Percentiles rank a stretch among this genome's conserved stretches.
phyloP scores from a whole-genome alignment of 345 rosid genomes.

The Aquilaria malaccensis region DNA sequence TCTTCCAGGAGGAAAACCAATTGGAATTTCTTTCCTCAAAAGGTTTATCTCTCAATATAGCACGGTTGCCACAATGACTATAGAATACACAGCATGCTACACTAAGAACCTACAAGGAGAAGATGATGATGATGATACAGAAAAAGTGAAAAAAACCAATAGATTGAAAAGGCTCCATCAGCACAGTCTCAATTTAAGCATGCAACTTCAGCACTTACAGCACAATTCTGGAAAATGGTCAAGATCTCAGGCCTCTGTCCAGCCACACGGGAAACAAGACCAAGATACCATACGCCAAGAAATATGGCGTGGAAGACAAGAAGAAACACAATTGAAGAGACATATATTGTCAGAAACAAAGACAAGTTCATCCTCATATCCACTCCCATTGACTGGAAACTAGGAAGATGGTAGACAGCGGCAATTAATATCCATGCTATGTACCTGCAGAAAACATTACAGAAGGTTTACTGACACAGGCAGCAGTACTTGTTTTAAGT shows the following conservation, averaged over 20 bases:
- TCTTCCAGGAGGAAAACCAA: constrained; percentile 62
- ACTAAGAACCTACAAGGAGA: constrained; percentile 64
- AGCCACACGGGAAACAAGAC: constrained; percentile 91
- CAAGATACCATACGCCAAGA: constrained; percentile 76
- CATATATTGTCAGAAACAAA: constrained; percentile 67
- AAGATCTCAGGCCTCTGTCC: constrained; percentile 78
- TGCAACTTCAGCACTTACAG: constrained; percentile 39
- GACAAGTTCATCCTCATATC: constrained; percentile 97
- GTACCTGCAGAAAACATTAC: constrained; percentile 46
- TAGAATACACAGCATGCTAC: constrained; percentile 90
- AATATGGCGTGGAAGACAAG: constrained; percentile 80
- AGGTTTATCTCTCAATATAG: constrained; percentile 49
- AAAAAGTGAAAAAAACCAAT: constrained; percentile 4
- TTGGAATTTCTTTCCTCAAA: constrained; percentile 38
- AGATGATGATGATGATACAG: not conserved
- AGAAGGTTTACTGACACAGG: constrained; percentile 2
- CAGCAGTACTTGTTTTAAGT: not conserved
- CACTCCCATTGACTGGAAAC: constrained; percentile 94
- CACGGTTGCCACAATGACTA: constrained; percentile 90
- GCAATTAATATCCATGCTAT: constrained; percentile 93
- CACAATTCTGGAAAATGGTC: constrained; percentile 83
- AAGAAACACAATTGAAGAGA: constrained; percentile 77
- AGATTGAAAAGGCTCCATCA: not conserved
- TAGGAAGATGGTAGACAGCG: constrained; percentile 89
- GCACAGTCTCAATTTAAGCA: not conserved